Conservation (phyloP, 345 rosid species). For the Odontarrhena argentea region DNA sequence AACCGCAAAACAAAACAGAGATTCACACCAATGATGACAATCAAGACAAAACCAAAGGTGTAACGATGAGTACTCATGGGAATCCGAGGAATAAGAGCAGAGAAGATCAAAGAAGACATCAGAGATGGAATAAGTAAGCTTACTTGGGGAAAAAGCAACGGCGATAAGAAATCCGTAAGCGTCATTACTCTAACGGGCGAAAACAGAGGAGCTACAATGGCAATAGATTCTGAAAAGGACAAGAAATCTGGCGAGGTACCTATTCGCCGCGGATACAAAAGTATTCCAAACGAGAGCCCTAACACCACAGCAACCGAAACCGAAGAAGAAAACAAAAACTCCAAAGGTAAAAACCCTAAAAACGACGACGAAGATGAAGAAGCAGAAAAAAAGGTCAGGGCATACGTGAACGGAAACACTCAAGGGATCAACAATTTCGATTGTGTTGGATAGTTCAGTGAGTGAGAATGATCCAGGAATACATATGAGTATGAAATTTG, state of each 20-base stretch:
- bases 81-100: constrained; percentile 34
- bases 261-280: constrained; percentile 63
- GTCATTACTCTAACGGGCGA: constrained; percentile 77
- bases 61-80: constrained; percentile 25
- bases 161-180: constrained; percentile 47
- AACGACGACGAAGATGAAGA: constrained; percentile 37
- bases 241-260: constrained; percentile 55
- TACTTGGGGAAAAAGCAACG: constrained; percentile 46
- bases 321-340: constrained; percentile 52
- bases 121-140: constrained; percentile 61
- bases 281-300: constrained; percentile 60
- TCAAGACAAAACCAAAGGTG: constrained; percentile 40
- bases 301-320: constrained; percentile 59
- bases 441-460: constrained; percentile 59
- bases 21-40: constrained; percentile 34
- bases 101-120: constrained; percentile 58
- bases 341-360: constrained; percentile 32
- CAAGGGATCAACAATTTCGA: constrained; percentile 74
- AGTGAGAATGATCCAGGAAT: constrained; percentile 67
- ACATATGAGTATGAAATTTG: constrained; percentile 45
- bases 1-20: constrained; percentile 34
- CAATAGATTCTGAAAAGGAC: constrained; percentile 49
- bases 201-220: constrained; percentile 82
- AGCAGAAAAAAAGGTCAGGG: constrained; percentile 43
- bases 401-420: constrained; percentile 66